These are phyloP conservation scores for Aspergillus fumigatiaffinis DNA, from an alignment of 2,329 filamentous ascomycete genomes.

Conservation along the genomic window DNA sequence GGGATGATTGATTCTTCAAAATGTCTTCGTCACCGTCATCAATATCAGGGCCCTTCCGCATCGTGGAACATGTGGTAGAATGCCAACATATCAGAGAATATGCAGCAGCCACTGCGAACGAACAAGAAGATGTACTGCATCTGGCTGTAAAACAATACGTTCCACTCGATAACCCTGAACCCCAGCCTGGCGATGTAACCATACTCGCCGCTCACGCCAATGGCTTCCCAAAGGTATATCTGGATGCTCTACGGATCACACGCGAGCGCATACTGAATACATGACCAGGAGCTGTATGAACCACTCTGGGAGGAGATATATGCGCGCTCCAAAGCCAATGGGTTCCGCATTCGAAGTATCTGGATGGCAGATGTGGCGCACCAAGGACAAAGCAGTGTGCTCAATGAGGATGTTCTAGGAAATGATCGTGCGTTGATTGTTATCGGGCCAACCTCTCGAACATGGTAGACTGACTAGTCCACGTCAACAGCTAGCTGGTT, in stretches of 20 bases:
- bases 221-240: constrained; percentile 76
- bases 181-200: constrained; percentile 73
- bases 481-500: constrained; percentile 67
- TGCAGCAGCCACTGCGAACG: constrained; percentile 64
- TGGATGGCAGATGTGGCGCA: constrained; percentile 89
- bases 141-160: constrained; percentile 85
- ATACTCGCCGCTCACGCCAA: constrained; percentile 87
- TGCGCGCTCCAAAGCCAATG: constrained; percentile 51
- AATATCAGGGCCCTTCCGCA: constrained; percentile 50
- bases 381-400: constrained; percentile 71
- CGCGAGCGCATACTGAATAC: not conserved
- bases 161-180: constrained; percentile 64
- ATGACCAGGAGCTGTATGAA: constrained; percentile 76
- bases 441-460: not conserved
- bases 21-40: constrained; percentile 28
- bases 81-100: constrained; percentile 81
- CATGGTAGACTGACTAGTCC: constrained; percentile 14
- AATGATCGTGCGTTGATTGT: constrained; percentile 67
- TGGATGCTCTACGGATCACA: not conserved
- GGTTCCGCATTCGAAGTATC: constrained; percentile 71
- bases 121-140: constrained; percentile 69
- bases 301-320: constrained; percentile 84
- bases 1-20: not conserved
- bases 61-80: constrained; percentile 70
- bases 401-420: constrained; percentile 73